Base-by-base conservation (phyloP, 768 basidiomycete species). In the Sistotremastrum niveocremeum region DNA sequence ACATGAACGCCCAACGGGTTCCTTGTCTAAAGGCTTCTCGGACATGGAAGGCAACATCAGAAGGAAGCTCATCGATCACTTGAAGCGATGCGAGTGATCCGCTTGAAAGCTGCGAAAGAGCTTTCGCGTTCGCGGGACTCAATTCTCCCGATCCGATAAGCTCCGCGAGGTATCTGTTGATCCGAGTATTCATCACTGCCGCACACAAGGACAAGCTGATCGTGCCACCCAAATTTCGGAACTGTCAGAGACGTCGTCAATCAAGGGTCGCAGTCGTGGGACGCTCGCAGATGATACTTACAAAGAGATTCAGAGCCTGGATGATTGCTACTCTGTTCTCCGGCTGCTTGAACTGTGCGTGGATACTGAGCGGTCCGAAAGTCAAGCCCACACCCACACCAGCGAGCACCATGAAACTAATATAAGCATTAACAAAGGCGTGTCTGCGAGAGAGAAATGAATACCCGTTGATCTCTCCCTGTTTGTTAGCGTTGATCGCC, bases 121-220 rank as follows among this genome's bases (percentile, higher is more conserved):
- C 30, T 2, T 44, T 43, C 1, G 61, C 49, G 30, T 65, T 65
- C 6, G 57, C 41, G 6, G 51, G 36, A 1, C 62, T 56, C 41
- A 72, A 46, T 7, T 54, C 43, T n/a, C 60, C 63, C 10, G 60
- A 58, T 4, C 31, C 39, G 30, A 62, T 50, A 8, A 50, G 53
- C 28, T 51, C 38, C 10, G 50, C 30, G 48, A 76, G 57, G 44
- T 62, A 61, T 20, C 53, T 28, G 30, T 57, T 56, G 32, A 71
- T 71, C 56, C 65, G 71, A 34, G 62, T 56, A 49, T 65, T 65
- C 46, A 74, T 62, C 28, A 76, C 60, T 6, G 74, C 68, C 38
- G 66, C 64, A 42, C 72, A 73, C 51, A 74, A 73, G 0, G 74
- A 71, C 37, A 76, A 65, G 28, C 74, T 74, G 36, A 73, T 54